These are phyloP conservation scores for Phoenix dactylifera DNA, from an alignment of 176 grass and related monocot genomes.

Conservation along the genomic window DNA sequence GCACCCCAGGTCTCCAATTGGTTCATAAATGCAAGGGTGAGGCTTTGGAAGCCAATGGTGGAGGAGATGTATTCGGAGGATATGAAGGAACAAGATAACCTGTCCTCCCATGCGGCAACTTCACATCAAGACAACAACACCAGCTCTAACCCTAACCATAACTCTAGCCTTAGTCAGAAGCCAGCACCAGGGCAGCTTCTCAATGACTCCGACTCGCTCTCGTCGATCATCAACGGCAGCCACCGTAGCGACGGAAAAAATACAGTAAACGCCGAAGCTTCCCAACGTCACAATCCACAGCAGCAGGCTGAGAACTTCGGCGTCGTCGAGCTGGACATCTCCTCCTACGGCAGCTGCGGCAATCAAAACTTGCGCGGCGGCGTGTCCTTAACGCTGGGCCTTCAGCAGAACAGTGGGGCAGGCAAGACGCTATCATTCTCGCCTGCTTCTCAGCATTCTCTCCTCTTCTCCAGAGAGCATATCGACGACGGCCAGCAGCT, in stretches of 20 bases:
- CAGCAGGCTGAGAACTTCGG: background rate
- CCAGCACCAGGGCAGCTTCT: background rate
- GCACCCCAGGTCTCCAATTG: slow-evolving; percentile 13
- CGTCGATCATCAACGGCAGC: slow-evolving; percentile 2
- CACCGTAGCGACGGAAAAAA: background rate
- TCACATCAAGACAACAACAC: background rate
- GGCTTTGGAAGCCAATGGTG: slow-evolving; percentile 20
- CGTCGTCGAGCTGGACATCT: background rate
- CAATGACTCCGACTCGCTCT: slow-evolving; percentile 5
- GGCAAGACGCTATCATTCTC: slow-evolving; percentile 7
- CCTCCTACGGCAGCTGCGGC: background rate
- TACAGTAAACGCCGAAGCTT: too few species aligned
- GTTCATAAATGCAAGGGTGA: slow-evolving; percentile 18
- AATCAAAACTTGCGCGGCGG: background rate
- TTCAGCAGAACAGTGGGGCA: slow-evolving; percentile 42
- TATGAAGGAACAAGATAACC: background rate
- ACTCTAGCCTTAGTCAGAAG: background rate
- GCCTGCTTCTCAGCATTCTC: slow-evolving; percentile 7
- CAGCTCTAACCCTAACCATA: background rate
- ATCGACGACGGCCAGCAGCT: background rate
- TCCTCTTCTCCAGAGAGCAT: slow-evolving; percentile 8
- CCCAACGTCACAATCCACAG: background rate
- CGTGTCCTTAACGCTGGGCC: slow-evolving; percentile 55
- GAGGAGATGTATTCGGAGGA: slow-evolving; percentile 17
- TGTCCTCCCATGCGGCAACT: too few species aligned